Evolutionary conservation across 202 grass and related monocot species (phyloP).

Genomic region (Saccharum hybrid): DNA sequence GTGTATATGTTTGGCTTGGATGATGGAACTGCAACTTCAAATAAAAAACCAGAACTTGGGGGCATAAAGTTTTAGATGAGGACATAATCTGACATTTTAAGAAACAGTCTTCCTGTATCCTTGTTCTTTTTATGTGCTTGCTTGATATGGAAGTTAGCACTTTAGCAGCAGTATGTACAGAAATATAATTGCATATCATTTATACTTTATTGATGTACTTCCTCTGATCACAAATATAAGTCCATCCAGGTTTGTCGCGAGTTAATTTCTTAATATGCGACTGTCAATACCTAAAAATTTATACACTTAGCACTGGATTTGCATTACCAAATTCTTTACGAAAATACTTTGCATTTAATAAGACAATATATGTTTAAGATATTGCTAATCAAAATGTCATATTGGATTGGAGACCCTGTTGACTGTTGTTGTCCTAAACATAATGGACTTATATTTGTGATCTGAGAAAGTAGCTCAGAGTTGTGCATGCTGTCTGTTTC

Average conservation of each 20-base stretch:
- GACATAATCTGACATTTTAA: background rate
- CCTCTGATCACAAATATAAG: background rate
- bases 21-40: background rate
- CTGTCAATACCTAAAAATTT: background rate
- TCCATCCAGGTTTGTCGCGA: background rate
- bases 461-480: background rate
- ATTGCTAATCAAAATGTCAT: background rate
- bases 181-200: background rate
- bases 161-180: background rate
- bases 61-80: background rate
- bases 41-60: background rate
- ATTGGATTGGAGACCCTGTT: background rate
- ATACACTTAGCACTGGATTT: background rate
- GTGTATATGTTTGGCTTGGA: background rate
- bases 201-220: slow-evolving; percentile 2
- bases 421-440: background rate
- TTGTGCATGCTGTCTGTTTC: background rate
- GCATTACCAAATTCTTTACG: background rate
- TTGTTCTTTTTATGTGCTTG: background rate
- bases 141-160: background rate
- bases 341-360: background rate
- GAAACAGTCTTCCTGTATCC: background rate
- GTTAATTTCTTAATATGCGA: background rate
- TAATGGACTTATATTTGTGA: background rate
- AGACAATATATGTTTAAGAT: background rate